A percentile compares a stretch with the other conserved stretches of the same genome.
These are phyloP conservation scores for Phytophthora niederhauseri DNA, from an alignment of 352 stramenopile species.

Conservation along the genomic window DNA sequence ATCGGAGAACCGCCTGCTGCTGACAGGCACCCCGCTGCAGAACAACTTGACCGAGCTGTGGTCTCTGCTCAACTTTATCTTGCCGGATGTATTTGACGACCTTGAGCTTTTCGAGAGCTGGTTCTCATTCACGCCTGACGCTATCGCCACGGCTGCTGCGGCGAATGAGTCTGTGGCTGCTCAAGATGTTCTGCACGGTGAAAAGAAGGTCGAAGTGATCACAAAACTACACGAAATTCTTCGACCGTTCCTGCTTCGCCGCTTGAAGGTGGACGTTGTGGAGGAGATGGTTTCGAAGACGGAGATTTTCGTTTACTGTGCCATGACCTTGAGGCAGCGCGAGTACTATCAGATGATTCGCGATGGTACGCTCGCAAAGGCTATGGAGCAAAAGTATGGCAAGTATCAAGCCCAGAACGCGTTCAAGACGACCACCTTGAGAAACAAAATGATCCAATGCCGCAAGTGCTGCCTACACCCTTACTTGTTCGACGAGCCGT, in stretches of 20 bases:
- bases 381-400: slow-evolving; percentile 86
- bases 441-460: slow-evolving; percentile 81
- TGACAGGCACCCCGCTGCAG: slow-evolving; percentile 97
- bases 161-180: slow-evolving; percentile 76
- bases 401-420: slow-evolving; percentile 48
- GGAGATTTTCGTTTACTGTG: slow-evolving; percentile 98
- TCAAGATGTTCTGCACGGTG: slow-evolving; percentile 90
- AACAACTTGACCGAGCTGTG: slow-evolving; percentile 99
- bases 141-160: slow-evolving; percentile 27
- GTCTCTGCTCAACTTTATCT: slow-evolving; percentile 98
- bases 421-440: slow-evolving; percentile 63
- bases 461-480: slow-evolving; percentile 91
- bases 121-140: slow-evolving; percentile 97
- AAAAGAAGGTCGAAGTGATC: slow-evolving; percentile 94
- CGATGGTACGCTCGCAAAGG: slow-evolving; percentile 85
- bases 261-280: slow-evolving; percentile 96
- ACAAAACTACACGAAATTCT: slow-evolving; percentile 98
- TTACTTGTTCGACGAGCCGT: slow-evolving; percentile 89
- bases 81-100: slow-evolving; percentile 98
- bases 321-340: slow-evolving; percentile 94
- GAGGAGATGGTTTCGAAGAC: slow-evolving; percentile 96
- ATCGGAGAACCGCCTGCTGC: slow-evolving; percentile 94
- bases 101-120: slow-evolving; percentile 98
- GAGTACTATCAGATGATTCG: slow-evolving; percentile 96
- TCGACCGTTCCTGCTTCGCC: slow-evolving; percentile 95